Conservation (phyloP, 148 eudicot species). For the Camellia granthamiana region DNA sequence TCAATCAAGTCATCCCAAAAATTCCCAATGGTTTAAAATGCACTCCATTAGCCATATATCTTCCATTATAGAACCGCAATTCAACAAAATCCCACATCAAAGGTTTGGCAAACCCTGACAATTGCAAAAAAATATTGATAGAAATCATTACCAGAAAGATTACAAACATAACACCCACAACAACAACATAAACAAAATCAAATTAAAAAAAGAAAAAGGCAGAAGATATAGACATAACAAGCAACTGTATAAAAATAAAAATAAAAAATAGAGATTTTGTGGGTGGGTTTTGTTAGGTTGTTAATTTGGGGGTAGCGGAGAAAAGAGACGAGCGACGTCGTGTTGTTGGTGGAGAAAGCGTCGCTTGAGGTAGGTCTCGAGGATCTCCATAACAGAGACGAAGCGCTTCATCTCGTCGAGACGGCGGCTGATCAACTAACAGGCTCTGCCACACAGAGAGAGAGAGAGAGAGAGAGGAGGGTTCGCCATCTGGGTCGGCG, state of each 20-base stretch:
- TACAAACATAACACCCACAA: too few relatives aligned
- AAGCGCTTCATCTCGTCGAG: constrained; percentile 64
- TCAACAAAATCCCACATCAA: not conserved
- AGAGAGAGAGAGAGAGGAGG: too few relatives aligned
- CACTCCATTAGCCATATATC: too few relatives aligned
- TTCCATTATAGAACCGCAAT: not conserved
- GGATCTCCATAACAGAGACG: constrained; percentile 79
- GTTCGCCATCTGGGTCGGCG: too few relatives aligned
- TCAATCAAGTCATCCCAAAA: not conserved
- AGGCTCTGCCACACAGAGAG: too few relatives aligned
- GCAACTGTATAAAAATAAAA: too few relatives aligned
- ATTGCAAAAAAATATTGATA: too few relatives aligned
- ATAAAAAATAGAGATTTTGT: too few relatives aligned
- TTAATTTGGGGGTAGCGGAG: constrained; percentile 27
- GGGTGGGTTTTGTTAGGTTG: not conserved
- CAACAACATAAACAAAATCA: too few relatives aligned
- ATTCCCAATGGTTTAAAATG: not conserved
- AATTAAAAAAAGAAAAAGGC: too few relatives aligned
- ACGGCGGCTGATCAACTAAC: constrained; percentile 63
- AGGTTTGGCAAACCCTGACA: not conserved
- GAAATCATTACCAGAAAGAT: too few relatives aligned
- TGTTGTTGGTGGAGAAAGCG: constrained; percentile 42
- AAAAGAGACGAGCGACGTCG: constrained; percentile 36
- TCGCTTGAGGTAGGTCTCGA: constrained; percentile 61
- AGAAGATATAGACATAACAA: too few relatives aligned